Evolutionary conservation across 2,329 filamentous ascomycete genomes (phyloP).

Genomic region (Colletotrichum kahawae): DNA sequence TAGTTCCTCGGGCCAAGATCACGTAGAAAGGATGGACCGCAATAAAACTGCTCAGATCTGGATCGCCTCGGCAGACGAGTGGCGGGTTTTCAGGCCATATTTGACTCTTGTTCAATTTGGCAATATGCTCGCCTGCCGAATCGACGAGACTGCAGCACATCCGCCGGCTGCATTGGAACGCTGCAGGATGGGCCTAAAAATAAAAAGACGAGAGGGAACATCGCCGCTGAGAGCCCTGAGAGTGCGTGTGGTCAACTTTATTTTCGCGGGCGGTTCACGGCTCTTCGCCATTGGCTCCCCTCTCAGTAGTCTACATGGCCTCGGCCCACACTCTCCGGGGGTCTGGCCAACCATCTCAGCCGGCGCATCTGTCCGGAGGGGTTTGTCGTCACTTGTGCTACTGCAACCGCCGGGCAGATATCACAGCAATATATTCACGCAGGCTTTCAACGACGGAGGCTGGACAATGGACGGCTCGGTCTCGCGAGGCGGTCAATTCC

Average conservation of each 20-base stretch:
- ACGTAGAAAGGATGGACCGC: neutral
- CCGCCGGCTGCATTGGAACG: slow-evolving; percentile 2
- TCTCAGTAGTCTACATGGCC: neutral
- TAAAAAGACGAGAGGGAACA: neutral
- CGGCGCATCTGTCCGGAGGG: neutral
- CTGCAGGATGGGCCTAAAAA: slow-evolving; percentile 19
- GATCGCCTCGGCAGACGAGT: neutral
- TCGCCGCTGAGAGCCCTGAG: neutral
- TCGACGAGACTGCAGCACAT: neutral
- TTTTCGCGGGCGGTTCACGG: slow-evolving; percentile 15
- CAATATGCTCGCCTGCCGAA: neutral
- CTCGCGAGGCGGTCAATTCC: neutral
- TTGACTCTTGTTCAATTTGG: neutral
- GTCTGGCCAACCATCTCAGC: slow-evolving; percentile 9
- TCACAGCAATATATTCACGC: neutral
- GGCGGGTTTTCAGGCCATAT: neutral
- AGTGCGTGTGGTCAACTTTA: slow-evolving; percentile 15
- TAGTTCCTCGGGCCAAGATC: slow-evolving; percentile 2
- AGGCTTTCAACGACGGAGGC: neutral
- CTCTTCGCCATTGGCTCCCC: slow-evolving; percentile 6
- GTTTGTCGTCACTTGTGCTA: slow-evolving; percentile 14
- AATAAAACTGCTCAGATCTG: neutral
- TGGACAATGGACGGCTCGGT: neutral
- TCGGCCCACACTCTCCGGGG: neutral
- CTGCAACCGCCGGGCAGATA: slow-evolving; percentile 17